phyloP scores from a whole-genome alignment of 805 yeast species.

The Candida insectalens region DNA sequence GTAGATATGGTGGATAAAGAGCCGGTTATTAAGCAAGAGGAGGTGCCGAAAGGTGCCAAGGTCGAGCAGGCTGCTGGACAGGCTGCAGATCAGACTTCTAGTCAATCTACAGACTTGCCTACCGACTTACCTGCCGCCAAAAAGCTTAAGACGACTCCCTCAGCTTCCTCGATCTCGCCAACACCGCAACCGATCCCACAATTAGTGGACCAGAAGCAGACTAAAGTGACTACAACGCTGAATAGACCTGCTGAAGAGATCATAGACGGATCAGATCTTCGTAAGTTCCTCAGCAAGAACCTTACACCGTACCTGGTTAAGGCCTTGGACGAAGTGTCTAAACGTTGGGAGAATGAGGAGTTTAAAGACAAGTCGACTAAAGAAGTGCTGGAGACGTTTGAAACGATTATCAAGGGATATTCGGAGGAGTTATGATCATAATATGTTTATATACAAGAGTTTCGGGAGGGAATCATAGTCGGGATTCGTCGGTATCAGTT shows the following conservation, averaged over 20 bases:
- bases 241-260: conserved; percentile 25
- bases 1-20: too few species aligned
- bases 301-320: conserved; percentile 34
- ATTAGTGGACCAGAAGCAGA: background rate
- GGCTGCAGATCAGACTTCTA: too few species aligned
- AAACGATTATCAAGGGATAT: conserved; percentile 6
- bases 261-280: conserved; percentile 44
- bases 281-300: conserved; percentile 39
- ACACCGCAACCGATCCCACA: conserved; percentile 19
- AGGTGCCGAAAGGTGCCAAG: too few species aligned
- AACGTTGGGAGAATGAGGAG: conserved; percentile 13
- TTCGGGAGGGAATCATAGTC: too few species aligned
- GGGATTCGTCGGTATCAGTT: conserved; percentile 35
- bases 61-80: too few species aligned
- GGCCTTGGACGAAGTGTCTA: conserved; percentile 27
- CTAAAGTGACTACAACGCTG: conserved; percentile 6
- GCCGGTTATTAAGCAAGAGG: too few species aligned
- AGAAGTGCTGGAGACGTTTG: conserved; percentile 7
- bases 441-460: background rate
- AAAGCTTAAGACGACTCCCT: conserved; percentile 2
- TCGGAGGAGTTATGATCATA: conserved; percentile 1
- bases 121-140: too few species aligned
- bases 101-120: too few species aligned
- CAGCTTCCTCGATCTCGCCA: too few species aligned
- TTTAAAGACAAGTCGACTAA: conserved; percentile 2